These are phyloP conservation scores for Sanghuangporus sanghuang DNA, from an alignment of 1,284 basidiomycete species.

Conservation along the genomic window DNA sequence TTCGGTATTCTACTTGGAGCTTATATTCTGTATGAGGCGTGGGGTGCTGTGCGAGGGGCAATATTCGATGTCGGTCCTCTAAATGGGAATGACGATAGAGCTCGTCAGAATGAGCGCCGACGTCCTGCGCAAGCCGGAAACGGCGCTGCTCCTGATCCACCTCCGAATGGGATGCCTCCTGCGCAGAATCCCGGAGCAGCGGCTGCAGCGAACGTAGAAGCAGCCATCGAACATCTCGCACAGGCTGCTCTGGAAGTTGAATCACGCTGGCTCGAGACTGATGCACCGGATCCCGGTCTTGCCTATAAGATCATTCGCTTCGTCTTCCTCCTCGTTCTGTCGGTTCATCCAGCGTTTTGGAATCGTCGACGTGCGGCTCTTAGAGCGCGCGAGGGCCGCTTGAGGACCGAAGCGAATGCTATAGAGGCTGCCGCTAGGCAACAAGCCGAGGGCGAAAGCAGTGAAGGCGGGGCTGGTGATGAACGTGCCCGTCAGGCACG, in stretches of 20 bases:
- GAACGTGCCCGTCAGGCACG: constrained; percentile 30
- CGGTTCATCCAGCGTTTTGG: constrained; percentile 72
- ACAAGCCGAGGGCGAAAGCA: constrained; percentile 27
- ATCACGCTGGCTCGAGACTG: constrained; percentile 41
- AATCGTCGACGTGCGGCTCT: constrained; percentile 58
- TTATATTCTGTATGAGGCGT: constrained; percentile 75
- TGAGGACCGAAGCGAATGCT: constrained; percentile 61
- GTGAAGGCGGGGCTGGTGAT: constrained; percentile 24
- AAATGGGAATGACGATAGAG: constrained; percentile 7
- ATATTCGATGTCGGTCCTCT: constrained; percentile 32
- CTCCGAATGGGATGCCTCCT: constrained; percentile 20
- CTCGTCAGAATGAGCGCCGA: background rate
- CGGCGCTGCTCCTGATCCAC: constrained; percentile 19
- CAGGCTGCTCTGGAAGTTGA: constrained; percentile 54
- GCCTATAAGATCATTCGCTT: constrained; percentile 51
- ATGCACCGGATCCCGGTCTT: constrained; percentile 36
- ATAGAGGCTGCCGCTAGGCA: constrained; percentile 30
- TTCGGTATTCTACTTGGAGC: constrained; percentile 60
- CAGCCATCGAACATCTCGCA: constrained; percentile 48
- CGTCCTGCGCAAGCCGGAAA: background rate
- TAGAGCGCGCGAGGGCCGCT: constrained; percentile 56
- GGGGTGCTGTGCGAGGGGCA: constrained; percentile 60
- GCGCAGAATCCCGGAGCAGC: constrained; percentile 4
- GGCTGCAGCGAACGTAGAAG: constrained; percentile 24
- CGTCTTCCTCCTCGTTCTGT: constrained; percentile 50